phyloP scores from a whole-genome alignment of 176 grass and related monocot species.

The Dactylis glomerata region DNA sequence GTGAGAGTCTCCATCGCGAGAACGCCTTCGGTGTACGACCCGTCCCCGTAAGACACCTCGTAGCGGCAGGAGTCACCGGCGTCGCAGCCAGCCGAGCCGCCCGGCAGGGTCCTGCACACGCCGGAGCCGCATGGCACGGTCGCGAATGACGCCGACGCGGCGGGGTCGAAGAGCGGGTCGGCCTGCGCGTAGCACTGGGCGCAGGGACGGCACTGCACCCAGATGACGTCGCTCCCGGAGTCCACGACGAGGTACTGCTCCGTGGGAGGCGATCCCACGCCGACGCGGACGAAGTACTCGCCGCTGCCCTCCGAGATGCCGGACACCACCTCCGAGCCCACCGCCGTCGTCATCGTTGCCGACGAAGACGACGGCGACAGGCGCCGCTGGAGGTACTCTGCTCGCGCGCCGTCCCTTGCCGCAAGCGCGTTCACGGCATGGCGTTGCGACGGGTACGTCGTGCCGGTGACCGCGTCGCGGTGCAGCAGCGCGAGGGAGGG shows the following conservation, averaged over 20 bases:
- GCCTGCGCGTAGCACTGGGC: slow-evolving; percentile 66
- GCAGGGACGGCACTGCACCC: slow-evolving; percentile 90
- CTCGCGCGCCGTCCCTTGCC: slow-evolving; percentile 41
- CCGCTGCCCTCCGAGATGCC: slow-evolving; percentile 77
- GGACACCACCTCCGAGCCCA: slow-evolving; percentile 74
- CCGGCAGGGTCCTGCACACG: slow-evolving; percentile 46
- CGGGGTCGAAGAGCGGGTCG: slow-evolving; percentile 87
- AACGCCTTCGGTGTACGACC: slow-evolving; percentile 71
- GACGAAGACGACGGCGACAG: slow-evolving; percentile 17
- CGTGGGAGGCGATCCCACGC: slow-evolving; percentile 59
- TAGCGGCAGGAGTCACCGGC: slow-evolving; percentile 44
- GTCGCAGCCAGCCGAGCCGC: slow-evolving; percentile 19
- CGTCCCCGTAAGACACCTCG: slow-evolving; percentile 71
- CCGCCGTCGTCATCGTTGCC: background rate
- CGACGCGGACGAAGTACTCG: slow-evolving; percentile 88
- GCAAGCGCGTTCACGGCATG: slow-evolving; percentile 25
- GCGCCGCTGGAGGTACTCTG: slow-evolving; percentile 18
- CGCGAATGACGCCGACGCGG: slow-evolving; percentile 66
- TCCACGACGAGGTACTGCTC: slow-evolving; percentile 89
- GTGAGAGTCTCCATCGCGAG: slow-evolving; percentile 87
- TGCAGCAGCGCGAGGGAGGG: slow-evolving; percentile 54
- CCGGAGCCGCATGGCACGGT: slow-evolving; percentile 48
- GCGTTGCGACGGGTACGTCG: slow-evolving; percentile 31
- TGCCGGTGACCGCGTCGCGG: slow-evolving; percentile 49
- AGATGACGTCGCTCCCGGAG: slow-evolving; percentile 96